Evolutionary conservation across 202 grass and related monocot genomes (phyloP), one percentile per base, ranked within the genome.

Genomic region (Digitaria exilis): DNA sequence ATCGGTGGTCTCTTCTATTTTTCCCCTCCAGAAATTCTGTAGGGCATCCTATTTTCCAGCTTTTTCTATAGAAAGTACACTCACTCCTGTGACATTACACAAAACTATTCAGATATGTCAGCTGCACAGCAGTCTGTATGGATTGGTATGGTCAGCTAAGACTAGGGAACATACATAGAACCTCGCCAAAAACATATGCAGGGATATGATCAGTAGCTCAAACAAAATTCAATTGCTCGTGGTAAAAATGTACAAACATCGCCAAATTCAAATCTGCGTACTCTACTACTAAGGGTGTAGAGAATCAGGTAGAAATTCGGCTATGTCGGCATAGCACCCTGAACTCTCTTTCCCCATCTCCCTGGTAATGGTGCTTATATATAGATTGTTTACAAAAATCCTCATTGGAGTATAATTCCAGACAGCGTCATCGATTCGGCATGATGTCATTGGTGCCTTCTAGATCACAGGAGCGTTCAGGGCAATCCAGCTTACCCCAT

Each of bases 401-500:
- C 55, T 69, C 30, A 17, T 24, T 9, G 34, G 7, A n/a, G 69
- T 66, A 55, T 14, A 84, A 64, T 75, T 64, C 51, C 79, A 76
- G 35, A 55, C 51, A 7, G 18, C 75, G 45, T 87, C 69, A 90
- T 84, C 44, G 76, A 37, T 86, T 91, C 46, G 87, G 82, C 66
- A 85, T 72, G 76, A 89, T 86, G 71, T 94, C 89, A 16, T 80
- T 72, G 75, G 71, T 50, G 74, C 87, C 80, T 77, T 90, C 91
- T 12, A 98, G 54, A 73, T 98, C 96, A 86, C 96, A 98, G 2
- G 69, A 73, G 25, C 87, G 87, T 65, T 98, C 93, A 25, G 88
- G 78, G 62, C 96, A 98, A 67, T 96, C 96, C 64, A 98, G 74
- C 67, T 96, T 96, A 66, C 96, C 96, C 96, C 96, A 98, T 78